Evolutionary conservation across 768 basidiomycete genomes (phyloP), one percentile per base, ranked within the genome.

Genomic region (Termitomyces sp.): DNA sequence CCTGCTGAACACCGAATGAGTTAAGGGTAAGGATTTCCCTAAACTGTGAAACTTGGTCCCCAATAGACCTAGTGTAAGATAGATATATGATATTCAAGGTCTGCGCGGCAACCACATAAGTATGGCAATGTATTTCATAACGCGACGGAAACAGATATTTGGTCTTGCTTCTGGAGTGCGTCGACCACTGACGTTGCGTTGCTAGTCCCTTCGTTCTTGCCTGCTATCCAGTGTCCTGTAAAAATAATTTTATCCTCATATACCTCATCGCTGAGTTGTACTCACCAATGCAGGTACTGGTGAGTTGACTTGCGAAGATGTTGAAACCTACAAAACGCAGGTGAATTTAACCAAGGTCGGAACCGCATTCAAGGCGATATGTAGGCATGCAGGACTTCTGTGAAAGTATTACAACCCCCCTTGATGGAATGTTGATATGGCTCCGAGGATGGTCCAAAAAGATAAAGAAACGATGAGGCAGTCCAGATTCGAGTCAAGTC

Each of bases 21-120:
- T 76, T 79, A 2, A 69, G 60, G 4, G 76, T 75, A 0, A 76
- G 68, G 39, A 75, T 65, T 12, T 61, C 32, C 43, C 79, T 74
- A 69, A 84, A 85, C 61, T 80, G 68, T 47, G 74, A 70, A 5
- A 85, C 81, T 64, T 86, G 84, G 53, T 86, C 81, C 3, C 80
- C 76, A 22, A 83, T 68, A 11, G 76, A 83, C 57, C 73, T 75
- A 16, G 9, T 44, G 5, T 12, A 46, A 27, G 38, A 15, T 44
- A 27, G n/a, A n/a, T n/a, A 2, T 22, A 29, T 41, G 15, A 29
- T 29, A 27, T 31, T 18, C n/a, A n/a, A 25, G 2, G 12, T 7
- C 16, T 57, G 48, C 31, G 40, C 22, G 36, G n/a, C n/a, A n/a
- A n/a, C n/a, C n/a, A 22, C 12, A 29, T 31, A 47, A 27, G 23